Base-by-base conservation (phyloP, 305 asterid species). In the Stenogyne calaminthoides region DNA sequence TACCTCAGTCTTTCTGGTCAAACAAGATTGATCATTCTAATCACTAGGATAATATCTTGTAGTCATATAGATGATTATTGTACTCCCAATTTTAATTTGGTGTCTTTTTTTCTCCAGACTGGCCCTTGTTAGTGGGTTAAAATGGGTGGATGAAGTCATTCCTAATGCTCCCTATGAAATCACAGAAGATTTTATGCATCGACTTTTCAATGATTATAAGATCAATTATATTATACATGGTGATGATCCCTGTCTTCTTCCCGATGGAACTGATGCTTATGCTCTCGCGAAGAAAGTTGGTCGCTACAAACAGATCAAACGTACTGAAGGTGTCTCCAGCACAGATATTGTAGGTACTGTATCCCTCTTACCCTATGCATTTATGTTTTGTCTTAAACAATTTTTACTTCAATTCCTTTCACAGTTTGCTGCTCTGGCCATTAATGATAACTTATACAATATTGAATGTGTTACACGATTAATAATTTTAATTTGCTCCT, bases 101-200 rank as follows among this genome's bases (percentile, higher is more conserved):
- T 72, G 20, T 36, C 9, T 19, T 15, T 69, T 61, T 84, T 1
- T 36, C 82, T 77, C 46, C 85, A 94, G 97, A 89, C 78, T 94
- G 69, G 85, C 94, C 76, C 93, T 94, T 37, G 97, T 94, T 82
- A 88, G 95, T 75, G 97, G 99, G 67, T 81, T 94, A 86, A 91
- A 92, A 81, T 94, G 98, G 99, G 97, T 88, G 79, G 98, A 91
- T 80, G 98, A 91, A 84, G 98, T 93, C 47, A 91, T 93, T 73
- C 89, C 96, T 25, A 82, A 83, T 78, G 97, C 96, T 54, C 98
- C 98, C 66, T 93, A 93, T 73, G 97, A 65, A 80, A 89, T 93
- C 73, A 89, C 96, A 0, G 96, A 89, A 84, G 97, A 89, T 37
- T 93, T 91, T 64, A 93, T 91, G 98, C 81, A 85, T 65, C 84